Evolutionary conservation across 106 monocot species (phyloP), one percentile per base, ranked within the genome.

Genomic region (Dactylorhiza incarnata): DNA sequence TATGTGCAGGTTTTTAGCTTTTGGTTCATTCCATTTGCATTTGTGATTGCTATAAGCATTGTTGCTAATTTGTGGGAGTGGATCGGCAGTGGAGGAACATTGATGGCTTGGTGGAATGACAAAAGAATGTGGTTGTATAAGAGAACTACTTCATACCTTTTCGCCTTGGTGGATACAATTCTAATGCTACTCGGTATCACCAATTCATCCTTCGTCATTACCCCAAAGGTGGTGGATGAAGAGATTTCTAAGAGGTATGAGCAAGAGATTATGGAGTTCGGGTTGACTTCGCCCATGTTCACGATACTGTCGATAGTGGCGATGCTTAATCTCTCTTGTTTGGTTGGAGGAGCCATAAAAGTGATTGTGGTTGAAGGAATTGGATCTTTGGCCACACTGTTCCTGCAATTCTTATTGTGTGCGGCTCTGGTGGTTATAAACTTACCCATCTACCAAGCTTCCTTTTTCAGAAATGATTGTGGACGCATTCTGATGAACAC

Each of bases 31-130:
- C 79, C 90, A 3, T 90, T 85, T 37, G 80, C 80, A 5, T 87
- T 79, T 51, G 83, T 85, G 9, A 70, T 76, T 22, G 47, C 44
- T 14, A 74, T 61, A 15, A 87, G 65, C 49, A 46, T 6, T 22
- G 51, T 51, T 10, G 73, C 70, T 49, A 83, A 80, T 73, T 23
- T 85, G 14, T 50, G 15, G 53, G 90, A 90, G 65, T 67, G 77
- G 5, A 24, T 85, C n/a, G 9, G n/a, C 2, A 22, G 26, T 26
- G 81, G 80, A 51, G 14, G 50, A 13, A 85, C 82, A 6, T 19
- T 76, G 8, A 67, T 81, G 52, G 81, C 79, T n/a, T 95, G 92
- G 95, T 92, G 91, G 92, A 95, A 95, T 56, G 86, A 84, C 49
- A 65, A 74, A 51, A 83, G 94, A 74, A 89, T 91, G 67, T 87